Percentiles rank a stretch among this genome's conserved stretches.
Conservation (phyloP, 257 asterid species). For the Salvia rosmarinus region DNA sequence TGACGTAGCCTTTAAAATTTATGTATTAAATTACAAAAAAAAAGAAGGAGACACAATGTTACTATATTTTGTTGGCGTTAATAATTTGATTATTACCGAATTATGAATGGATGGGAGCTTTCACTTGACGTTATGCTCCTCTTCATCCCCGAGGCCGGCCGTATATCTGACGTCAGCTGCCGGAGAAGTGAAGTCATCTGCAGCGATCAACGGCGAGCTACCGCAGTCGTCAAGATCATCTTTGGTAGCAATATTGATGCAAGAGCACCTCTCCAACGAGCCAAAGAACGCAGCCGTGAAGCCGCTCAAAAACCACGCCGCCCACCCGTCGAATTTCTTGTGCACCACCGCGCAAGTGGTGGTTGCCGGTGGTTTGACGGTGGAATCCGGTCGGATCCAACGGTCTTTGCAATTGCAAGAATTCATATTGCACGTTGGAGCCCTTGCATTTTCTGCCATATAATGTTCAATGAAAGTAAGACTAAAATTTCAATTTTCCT, state of each 20-base stretch:
- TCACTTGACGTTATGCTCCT: constrained; percentile 26
- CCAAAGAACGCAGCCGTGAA: constrained; percentile 49
- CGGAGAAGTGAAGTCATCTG: constrained; percentile 27
- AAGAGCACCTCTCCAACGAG: constrained; percentile 56
- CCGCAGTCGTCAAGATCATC: constrained; percentile 50
- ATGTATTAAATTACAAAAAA: no score
- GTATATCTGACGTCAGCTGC: constrained; percentile 15
- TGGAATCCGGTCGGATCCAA: constrained; percentile 9
- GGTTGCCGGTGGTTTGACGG: constrained; percentile 32
- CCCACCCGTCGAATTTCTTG: constrained; percentile 47
- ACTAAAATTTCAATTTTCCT: constrained; percentile 1
- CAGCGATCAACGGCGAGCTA: constrained; percentile 42
- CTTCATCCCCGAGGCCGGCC: constrained; percentile 18
- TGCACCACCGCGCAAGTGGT: constrained; percentile 30
- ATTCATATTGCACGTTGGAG: constrained; percentile 38
- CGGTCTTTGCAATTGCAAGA: constrained; percentile 37
- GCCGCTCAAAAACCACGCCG: constrained; percentile 44
- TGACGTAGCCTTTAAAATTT: no score
- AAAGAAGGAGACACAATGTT: no score
- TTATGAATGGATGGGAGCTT: background rate
- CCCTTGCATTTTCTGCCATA: constrained; percentile 36
- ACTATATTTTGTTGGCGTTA: background rate
- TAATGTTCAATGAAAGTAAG: background rate
- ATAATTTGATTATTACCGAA: background rate
- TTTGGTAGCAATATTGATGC: constrained; percentile 52